Conservation (phyloP, 106 monocot species). For the Agapanthus africanus region DNA sequence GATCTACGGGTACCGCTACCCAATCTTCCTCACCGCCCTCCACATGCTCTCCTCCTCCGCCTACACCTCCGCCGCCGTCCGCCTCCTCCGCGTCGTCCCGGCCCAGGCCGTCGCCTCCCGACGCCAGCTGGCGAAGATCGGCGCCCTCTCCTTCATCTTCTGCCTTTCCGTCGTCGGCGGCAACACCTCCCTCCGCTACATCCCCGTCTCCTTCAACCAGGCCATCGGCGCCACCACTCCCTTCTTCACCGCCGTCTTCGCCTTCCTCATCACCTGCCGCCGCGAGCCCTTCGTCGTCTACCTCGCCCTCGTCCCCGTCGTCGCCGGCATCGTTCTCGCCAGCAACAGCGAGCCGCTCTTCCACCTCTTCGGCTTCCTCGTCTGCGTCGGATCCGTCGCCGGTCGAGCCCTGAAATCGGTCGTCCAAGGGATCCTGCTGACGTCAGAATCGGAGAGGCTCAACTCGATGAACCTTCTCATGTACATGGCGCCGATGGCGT, state of each 20-base stretch:
- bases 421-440: slow-evolving; percentile 31
- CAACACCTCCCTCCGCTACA: slow-evolving; percentile 44
- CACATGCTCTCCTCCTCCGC: slow-evolving; percentile 48
- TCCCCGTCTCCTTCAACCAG: slow-evolving; percentile 51
- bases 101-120: slow-evolving; percentile 37
- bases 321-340: slow-evolving; percentile 42
- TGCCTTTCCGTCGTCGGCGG: slow-evolving; percentile 47
- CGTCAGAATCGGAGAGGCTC: slow-evolving; percentile 29
- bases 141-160: slow-evolving; percentile 39
- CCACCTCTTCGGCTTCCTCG: slow-evolving; percentile 30
- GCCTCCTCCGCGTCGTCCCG: slow-evolving; percentile 32
- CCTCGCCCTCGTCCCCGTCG: slow-evolving; percentile 37
- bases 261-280: slow-evolving; percentile 32
- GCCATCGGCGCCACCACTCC: slow-evolving; percentile 54
- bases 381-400: slow-evolving; percentile 36
- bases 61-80: slow-evolving; percentile 26
- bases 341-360: slow-evolving; percentile 38
- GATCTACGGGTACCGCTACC: slow-evolving; percentile 46
- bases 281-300: slow-evolving; percentile 31
- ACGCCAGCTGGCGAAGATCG: slow-evolving; percentile 33
- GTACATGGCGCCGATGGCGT: slow-evolving; percentile 37
- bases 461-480: slow-evolving; percentile 44
- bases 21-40: slow-evolving; percentile 47
- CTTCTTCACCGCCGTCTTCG: slow-evolving; percentile 51
- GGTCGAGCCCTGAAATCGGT: slow-evolving; percentile 34